Base-by-base conservation (phyloP, 495 filamentous ascomycete species). In the Hypoxylon crocopeplum region DNA sequence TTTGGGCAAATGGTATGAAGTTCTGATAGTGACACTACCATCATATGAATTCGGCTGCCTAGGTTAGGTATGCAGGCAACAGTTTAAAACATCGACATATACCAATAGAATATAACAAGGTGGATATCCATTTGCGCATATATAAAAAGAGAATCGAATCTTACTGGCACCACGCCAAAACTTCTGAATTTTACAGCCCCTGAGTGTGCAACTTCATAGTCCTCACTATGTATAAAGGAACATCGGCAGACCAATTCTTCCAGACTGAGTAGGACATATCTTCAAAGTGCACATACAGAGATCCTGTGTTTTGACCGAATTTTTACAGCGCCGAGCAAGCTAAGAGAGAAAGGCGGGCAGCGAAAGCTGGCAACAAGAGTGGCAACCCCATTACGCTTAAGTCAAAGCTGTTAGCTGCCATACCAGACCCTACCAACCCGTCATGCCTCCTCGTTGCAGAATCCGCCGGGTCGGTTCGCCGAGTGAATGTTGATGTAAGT, bases 331-430 rank as follows among this genome's bases (percentile, higher is more conserved):
- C 90, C 24, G 84, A 90, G 7, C 78, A 95, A 60, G 86, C 86
- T 22, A 88, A 87, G 55, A 79, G 82, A 42, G 75, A 82, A 46
- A 89, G 92, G 62, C 88, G 89, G 72, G 84, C 86, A 13, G 79
- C 82, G 45, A 98, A 98, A 75, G 83, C 92, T 36, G 79, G 80
- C 49, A 98, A 98, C 75, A 87, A 82, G 25, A 79, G 88, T 78
- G 94, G 94, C 60, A 80, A 86, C 56, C 94, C 94, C 10, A 88
- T 97, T 65, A 73, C 76, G 37, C 76, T 96, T 2, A 84, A 86
- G 56, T 92, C 90, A 64, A 98, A 98, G 75, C 84, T 98, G 50
- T 81, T 96, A 29, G 91, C 88, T 16, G 80, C 91, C 19, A 70
- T 83, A n/a, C 64, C 78, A 2, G 90, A 96, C 62, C 90, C 90